These are phyloP conservation scores for Candida alai DNA, from an alignment of 805 yeast genomes.

Conservation along the genomic window DNA sequence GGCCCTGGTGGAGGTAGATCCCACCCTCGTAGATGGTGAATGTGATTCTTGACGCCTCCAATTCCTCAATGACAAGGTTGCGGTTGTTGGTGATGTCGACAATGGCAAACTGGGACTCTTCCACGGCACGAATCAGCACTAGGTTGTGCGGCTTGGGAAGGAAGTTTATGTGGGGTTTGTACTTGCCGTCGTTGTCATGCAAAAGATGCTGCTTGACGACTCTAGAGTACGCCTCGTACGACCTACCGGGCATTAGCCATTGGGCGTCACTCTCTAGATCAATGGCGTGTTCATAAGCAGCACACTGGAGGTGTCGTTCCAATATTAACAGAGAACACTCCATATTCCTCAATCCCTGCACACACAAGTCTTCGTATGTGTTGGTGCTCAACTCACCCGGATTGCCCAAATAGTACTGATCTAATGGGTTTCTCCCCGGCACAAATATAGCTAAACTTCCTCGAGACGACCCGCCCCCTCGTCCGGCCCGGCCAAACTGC, in stretches of 20 bases:
- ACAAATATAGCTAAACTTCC: conserved; percentile 85
- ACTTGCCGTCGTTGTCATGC: conserved; percentile 25
- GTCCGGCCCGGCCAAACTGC: conserved; percentile 96
- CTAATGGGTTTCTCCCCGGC: conserved; percentile 79
- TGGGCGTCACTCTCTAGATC: conserved; percentile 45
- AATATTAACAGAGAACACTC: conserved; percentile 43
- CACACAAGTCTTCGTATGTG: conserved; percentile 40
- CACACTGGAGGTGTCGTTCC: conserved; percentile 89
- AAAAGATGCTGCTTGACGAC: conserved; percentile 34
- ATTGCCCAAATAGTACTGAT: conserved; percentile 75
- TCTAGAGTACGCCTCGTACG: conserved; percentile 15
- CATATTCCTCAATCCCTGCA: conserved; percentile 31
- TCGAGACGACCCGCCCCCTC: conserved; percentile 48
- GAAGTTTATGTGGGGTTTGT: conserved; percentile 42
- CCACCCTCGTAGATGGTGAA: conserved; percentile 92
- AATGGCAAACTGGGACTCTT: conserved; percentile 79
- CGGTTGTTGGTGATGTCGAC: conserved; percentile 81
- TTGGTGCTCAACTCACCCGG: conserved; percentile 54
- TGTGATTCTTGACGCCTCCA: conserved; percentile 84
- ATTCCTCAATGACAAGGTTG: conserved; percentile 77
- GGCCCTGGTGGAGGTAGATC: conserved; percentile 90
- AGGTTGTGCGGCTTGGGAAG: conserved; percentile 78
- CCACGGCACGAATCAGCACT: conserved; percentile 80
- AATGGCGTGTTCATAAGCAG: conserved; percentile 82
- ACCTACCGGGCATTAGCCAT: conserved; percentile 47